Evolutionary conservation across 2,329 filamentous ascomycete genomes (phyloP).

Genomic region (Aspergillus ruber): DNA sequence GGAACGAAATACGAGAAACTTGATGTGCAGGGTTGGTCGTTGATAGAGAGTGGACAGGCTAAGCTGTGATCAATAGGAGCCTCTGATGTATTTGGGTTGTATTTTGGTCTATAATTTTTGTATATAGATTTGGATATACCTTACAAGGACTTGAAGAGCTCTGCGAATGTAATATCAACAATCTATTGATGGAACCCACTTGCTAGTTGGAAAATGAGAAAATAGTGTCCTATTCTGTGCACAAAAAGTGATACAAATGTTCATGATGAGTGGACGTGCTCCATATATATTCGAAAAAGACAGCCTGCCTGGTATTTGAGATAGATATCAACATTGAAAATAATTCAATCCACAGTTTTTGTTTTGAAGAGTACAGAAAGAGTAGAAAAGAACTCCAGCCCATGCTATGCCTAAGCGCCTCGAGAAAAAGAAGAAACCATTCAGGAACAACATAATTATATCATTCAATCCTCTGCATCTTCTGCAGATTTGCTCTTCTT

Average conservation of each 20-base stretch:
- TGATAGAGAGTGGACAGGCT: constrained; percentile 39
- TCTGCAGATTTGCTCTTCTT: constrained; percentile 31
- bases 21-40: constrained; percentile 32
- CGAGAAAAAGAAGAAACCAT: constrained; percentile 5
- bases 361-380: constrained; percentile 5
- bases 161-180: too few relatives aligned
- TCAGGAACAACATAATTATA: constrained; percentile 7
- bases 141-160: too few relatives aligned
- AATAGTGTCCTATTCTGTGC: too few relatives aligned
- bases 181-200: too few relatives aligned
- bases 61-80: constrained; percentile 28
- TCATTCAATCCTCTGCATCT: constrained; percentile 16
- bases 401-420: constrained; percentile 34
- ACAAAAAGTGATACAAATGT: too few relatives aligned
- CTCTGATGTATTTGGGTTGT: not conserved
- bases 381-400: constrained; percentile 27
- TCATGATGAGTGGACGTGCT: too few relatives aligned
- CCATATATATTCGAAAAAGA: not conserved
- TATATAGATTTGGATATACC: constrained; percentile 5
- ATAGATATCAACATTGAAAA: too few relatives aligned
- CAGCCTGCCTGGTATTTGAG: not conserved
- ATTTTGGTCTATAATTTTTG: not conserved
- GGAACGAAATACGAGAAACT: constrained; percentile 35
- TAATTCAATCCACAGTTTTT: constrained; percentile 2
- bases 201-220: too few relatives aligned